Evolutionary conservation across 2,329 filamentous ascomycete genomes (phyloP).

Genomic region (Phyllosticta citrichinensis): DNA sequence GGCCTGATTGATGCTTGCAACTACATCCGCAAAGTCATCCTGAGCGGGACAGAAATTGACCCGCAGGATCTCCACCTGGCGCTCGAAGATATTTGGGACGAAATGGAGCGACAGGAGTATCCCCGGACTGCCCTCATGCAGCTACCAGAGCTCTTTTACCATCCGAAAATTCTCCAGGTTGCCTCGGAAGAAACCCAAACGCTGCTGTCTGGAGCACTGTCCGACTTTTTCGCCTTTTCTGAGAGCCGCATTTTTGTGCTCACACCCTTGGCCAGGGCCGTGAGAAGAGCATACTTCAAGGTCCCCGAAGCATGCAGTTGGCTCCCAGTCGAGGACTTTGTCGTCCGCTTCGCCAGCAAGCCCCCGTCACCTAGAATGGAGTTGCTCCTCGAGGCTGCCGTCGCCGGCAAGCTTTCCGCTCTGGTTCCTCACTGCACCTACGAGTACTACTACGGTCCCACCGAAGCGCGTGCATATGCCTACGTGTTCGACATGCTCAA

Average conservation of each 20-base stretch:
- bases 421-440: slow-evolving; percentile 26
- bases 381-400: slow-evolving; percentile 35
- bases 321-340: slow-evolving; percentile 29
- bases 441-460: slow-evolving; percentile 34
- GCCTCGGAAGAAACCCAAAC: slow-evolving; percentile 8
- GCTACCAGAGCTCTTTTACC: slow-evolving; percentile 29
- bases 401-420: slow-evolving; percentile 23
- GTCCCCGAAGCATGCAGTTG: slow-evolving; percentile 20
- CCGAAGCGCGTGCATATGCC: slow-evolving; percentile 35
- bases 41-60: neutral
- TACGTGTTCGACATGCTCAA: slow-evolving; percentile 36
- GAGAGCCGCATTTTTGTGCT: slow-evolving; percentile 27
- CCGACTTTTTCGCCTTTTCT: slow-evolving; percentile 19
- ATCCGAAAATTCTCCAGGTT: slow-evolving; percentile 20
- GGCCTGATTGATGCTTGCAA: slow-evolving; percentile 20
- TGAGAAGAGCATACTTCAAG: slow-evolving; percentile 22
- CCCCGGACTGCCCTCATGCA: slow-evolving; percentile 29
- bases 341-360: slow-evolving; percentile 30
- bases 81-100: slow-evolving; percentile 34
- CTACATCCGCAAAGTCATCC: slow-evolving; percentile 16
- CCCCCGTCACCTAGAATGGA: slow-evolving; percentile 35
- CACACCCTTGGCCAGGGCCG: slow-evolving; percentile 19
- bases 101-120: slow-evolving; percentile 39
- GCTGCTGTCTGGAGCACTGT: slow-evolving; percentile 19
- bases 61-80: slow-evolving; percentile 16